Evolutionary conservation across 371 early-diverging fungal species (phyloP), one percentile per base, ranked within the genome.

Genomic region (Mucor racemosus): DNA sequence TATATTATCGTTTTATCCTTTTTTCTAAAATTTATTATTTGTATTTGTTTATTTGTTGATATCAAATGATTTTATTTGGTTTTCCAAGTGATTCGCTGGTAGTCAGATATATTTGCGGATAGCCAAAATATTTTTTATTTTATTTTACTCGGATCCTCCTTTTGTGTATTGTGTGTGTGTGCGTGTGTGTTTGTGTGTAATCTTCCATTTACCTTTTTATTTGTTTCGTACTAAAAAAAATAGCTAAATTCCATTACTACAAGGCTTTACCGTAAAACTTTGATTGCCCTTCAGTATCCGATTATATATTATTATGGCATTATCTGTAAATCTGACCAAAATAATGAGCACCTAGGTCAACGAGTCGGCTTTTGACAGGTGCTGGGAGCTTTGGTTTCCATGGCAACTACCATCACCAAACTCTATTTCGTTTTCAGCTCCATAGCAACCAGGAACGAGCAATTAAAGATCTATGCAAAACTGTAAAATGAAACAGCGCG

Each of bases 1-100:
- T 53, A 21, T 14, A 26, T 21, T 31, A 26, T 53, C 53, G 46
- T 31, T 53, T 53, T 53, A 53, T 14, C 11, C 31, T 53, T 19
- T 8, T 21, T 48, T 38, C 38, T 11, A 38, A 38, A 19, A 15
- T 21, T 6, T 53, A 14, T 7, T 31, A 21, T 31, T 21, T 14
- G 19, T 46, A 19, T 50, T 50, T 53, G 26, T 56, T 35, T 56
- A 56, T 56, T 35, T 56, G 19, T 56, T 56, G 56, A 56, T 56
- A 56, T 56, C 56, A 56, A 56, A 56, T 56, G 56, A 56, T 56
- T 56, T 31, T 53, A 53, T 53, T 53, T 53, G 53, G 53, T 31
- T 53, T 53, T 46, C 46, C 31, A 53, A 53, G 53, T 38, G 38
- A 9, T 53, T 50, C 50, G 11, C 5, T 50, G 7, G 19, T 31